Evolutionary conservation across 2,329 filamentous ascomycete genomes (phyloP), one percentile per base, ranked within the genome.

Genomic region (Hypoxylon sp.): DNA sequence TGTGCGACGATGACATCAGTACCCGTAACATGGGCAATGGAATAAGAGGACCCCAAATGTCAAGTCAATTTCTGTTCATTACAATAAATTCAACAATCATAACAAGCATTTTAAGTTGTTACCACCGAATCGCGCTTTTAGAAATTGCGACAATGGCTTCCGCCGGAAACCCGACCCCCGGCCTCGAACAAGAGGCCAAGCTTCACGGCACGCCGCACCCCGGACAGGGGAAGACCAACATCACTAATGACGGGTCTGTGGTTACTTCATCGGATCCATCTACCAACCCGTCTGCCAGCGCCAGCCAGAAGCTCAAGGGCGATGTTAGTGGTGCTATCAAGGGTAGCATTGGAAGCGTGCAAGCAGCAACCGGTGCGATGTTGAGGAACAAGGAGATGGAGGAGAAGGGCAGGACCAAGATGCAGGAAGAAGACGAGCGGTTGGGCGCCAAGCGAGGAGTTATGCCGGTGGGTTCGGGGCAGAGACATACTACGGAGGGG

Each of bases 361-460:
- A 75, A 48, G 71, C 74, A 0, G 72, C 67, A 2, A 61, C 70
- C 2, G 74, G 74, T 13, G 60, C 73, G 9, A 31, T 62, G 42
- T 48, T 70, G 3, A 22, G 66, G 9, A 75, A 74, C 67, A 62
- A 73, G 53, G 67, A 48, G 52, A 54, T 75, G 59, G 58, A 74
- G 51, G 66, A 71, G 55, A 68, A 74, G 61, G 74, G 74, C 11
- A 48, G 63, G 11, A 42, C 66, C 17, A 74, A 73, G 63, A 75
- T 75, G 74, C 72, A 71, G 35, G 68, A 69, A 39, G 74, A 75
- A 46, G 74, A 75, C 59, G 69, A 75, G 58, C 61, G 74, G 1
- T 44, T 75, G 5, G 74, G 59, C 1, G 63, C 69, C 31, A 75
- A 75, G 69, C 64, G 72, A 33, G 74, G 74, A 10, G 44, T 69